Evolutionary conservation across 345 rosid genomes (phyloP).

Genomic region (Murraya koenigii): DNA sequence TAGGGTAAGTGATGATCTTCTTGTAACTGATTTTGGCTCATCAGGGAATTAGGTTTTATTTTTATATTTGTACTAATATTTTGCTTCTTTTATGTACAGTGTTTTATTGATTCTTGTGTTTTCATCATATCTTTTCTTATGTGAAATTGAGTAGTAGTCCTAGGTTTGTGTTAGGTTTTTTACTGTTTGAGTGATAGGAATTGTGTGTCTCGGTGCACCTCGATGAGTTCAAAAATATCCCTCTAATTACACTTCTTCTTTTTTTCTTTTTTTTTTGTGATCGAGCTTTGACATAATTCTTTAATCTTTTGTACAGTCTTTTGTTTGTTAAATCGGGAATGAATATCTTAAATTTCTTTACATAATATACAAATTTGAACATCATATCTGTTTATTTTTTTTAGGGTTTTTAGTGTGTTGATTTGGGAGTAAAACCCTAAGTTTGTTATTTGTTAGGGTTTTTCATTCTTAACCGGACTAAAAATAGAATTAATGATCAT

Average conservation of each 20-base stretch:
- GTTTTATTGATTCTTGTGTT: constrained; percentile 10
- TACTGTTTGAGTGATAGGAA: constrained; percentile 20
- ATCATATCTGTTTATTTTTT: background rate
- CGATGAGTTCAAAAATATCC: constrained; percentile 38
- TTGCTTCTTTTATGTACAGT: background rate
- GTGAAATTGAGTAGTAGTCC: background rate
- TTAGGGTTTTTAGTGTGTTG: constrained; percentile 1
- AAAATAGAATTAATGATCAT: background rate
- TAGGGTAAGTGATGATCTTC: constrained; percentile 16
- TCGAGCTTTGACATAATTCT: constrained; percentile 28
- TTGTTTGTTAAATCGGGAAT: constrained; percentile 17
- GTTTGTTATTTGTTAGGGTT: constrained; percentile 8
- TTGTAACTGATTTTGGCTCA: constrained; percentile 12
- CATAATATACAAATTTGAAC: background rate
- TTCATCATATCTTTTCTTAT: background rate
- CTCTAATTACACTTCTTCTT: constrained; percentile 7
- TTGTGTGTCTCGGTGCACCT: constrained; percentile 36
- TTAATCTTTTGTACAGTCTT: constrained; percentile 6
- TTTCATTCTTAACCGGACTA: background rate
- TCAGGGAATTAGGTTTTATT: constrained; percentile 16
- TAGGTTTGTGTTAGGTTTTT: constrained; percentile 15
- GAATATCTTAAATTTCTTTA: background rate
- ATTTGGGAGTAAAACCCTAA: background rate
- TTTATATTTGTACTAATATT: background rate
- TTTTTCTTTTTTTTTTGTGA: background rate